Percentiles rank a stretch among this genome's conserved stretches.
phyloP scores from a whole-genome alignment of 768 basidiomycete species.

The Tulasnella calospora region DNA sequence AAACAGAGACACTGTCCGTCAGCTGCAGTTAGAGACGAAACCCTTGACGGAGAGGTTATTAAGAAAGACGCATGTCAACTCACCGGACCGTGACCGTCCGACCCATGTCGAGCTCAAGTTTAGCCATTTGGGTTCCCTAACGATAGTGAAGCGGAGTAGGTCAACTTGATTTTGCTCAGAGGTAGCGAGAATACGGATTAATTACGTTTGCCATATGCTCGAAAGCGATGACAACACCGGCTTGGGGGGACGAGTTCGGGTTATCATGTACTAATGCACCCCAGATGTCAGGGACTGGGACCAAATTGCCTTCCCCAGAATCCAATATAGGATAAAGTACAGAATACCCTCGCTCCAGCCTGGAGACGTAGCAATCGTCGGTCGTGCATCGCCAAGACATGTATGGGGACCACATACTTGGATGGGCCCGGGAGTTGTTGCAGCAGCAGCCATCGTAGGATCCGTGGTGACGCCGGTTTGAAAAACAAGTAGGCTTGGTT shows the following conservation, averaged over 20 bases:
- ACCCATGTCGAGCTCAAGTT: not conserved
- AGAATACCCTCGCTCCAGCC: slow-evolving; percentile 13
- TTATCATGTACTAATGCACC: slow-evolving; percentile 10
- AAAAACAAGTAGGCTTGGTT: not conserved
- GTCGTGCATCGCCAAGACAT: not conserved
- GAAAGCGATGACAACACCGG: not conserved
- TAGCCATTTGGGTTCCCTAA: slow-evolving; percentile 22
- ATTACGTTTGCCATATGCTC: slow-evolving; percentile 8
- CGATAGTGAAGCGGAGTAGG: not conserved
- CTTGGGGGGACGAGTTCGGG: not conserved
- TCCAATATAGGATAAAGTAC: not conserved
- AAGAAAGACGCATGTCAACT: not conserved
- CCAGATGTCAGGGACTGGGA: not conserved
- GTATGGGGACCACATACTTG: not conserved
- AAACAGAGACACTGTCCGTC: not conserved
- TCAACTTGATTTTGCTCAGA: not conserved
- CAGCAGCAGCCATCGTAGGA: not conserved
- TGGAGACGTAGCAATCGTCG: not conserved
- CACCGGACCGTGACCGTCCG: not conserved
- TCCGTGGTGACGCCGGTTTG: not conserved
- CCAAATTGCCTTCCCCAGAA: not conserved
- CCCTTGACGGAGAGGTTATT: slow-evolving; percentile 11
- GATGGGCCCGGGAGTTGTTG: too few relatives aligned
- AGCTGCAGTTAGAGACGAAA: not conserved
- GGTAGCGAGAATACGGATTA: not conserved